Conservation (phyloP, 257 asterid genomes). For the Penstemon eatonii region DNA sequence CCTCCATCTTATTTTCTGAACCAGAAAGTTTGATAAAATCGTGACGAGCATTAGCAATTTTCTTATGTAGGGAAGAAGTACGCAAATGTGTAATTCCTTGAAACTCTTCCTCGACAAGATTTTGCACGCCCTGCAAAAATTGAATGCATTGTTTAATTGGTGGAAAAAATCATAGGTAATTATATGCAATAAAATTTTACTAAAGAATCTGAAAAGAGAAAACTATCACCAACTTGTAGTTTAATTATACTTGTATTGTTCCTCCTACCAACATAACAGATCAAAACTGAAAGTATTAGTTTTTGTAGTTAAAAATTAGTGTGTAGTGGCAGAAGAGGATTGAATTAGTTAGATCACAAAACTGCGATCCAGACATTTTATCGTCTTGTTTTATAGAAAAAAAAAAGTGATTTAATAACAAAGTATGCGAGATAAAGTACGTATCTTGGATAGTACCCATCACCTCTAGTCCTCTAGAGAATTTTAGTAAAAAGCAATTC, state of each 20-base stretch:
- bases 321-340: background rate
- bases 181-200: background rate
- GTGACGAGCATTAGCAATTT: constrained; percentile 91
- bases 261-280: background rate
- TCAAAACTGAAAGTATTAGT: background rate
- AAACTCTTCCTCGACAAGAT: constrained; percentile 88
- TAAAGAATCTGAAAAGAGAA: constrained; percentile 4
- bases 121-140: constrained; percentile 75
- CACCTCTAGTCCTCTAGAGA: no score
- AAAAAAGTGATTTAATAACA: background rate
- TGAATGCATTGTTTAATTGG: constrained; percentile 14
- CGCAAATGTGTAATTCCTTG: constrained; percentile 86
- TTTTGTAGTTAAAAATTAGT: background rate
- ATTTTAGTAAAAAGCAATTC: background rate
- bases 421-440: no score
- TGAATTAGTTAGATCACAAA: no score
- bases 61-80: constrained; percentile 88
- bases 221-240: background rate
- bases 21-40: constrained; percentile 94
- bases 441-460: no score
- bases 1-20: constrained; percentile 95
- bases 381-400: background rate
- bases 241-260: background rate
- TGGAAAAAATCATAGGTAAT: constrained; percentile 18
- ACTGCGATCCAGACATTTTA: background rate